Conservation (phyloP, 345 rosid species). For the Melastoma malabathricum region DNA sequence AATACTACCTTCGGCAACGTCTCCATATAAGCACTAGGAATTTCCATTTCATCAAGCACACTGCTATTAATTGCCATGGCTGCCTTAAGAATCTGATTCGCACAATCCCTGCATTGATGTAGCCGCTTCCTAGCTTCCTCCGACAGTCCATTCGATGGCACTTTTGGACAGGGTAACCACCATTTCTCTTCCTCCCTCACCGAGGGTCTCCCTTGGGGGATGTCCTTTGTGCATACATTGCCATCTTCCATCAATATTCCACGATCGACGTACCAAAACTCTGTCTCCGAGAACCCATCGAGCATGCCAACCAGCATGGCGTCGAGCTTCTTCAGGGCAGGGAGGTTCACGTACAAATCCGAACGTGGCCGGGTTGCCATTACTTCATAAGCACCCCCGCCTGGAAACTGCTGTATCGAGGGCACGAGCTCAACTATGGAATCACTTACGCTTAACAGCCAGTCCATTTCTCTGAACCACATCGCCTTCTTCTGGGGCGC, state of each 20-base stretch:
- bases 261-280: conserved; percentile 89
- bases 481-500: conserved; percentile 68
- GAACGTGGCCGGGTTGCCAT: conserved; percentile 84
- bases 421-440: conserved; percentile 96
- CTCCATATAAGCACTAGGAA: conserved; percentile 76
- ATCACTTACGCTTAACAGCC: conserved; percentile 87
- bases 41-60: conserved; percentile 87
- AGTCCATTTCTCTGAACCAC: conserved; percentile 96
- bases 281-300: conserved; percentile 55
- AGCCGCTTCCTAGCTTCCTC: conserved; percentile 64
- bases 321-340: conserved; percentile 94
- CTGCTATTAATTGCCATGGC: conserved; percentile 92
- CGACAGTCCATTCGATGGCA: conserved; percentile 64
- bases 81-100: conserved; percentile 90
- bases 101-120: conserved; percentile 78
- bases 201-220: conserved; percentile 47
- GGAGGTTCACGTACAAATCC: conserved; percentile 79
- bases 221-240: conserved; percentile 29
- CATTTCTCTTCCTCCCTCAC: conserved; percentile 92
- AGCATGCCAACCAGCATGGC: conserved; percentile 76
- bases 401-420: conserved; percentile 77
- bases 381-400: conserved; percentile 85
- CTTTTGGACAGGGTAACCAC: conserved; percentile 86
- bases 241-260: conserved; percentile 60
- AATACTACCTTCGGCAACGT: conserved; percentile 68